Percentiles rank a stretch among this genome's conserved stretches.
Evolutionary conservation across 192 early-diverging fungal species (phyloP).

Genomic region (Coemansia javaensis): DNA sequence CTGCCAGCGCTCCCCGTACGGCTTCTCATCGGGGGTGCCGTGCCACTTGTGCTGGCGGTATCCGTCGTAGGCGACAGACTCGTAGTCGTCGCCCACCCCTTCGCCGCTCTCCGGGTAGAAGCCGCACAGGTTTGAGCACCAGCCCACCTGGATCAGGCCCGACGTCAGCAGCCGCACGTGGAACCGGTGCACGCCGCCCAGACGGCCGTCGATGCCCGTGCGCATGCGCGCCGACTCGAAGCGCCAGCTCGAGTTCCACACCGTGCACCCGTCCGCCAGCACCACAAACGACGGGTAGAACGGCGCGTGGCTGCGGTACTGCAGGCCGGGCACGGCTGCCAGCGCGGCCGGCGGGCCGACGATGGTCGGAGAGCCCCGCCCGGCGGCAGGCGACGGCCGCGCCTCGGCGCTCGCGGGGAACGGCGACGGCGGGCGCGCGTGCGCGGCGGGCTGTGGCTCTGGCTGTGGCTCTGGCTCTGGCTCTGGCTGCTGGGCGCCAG

Average conservation of each 20-base stretch:
- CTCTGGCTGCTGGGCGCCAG: no score
- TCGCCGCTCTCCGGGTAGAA: slow-evolving; percentile 46
- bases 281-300: slow-evolving; percentile 20
- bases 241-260: slow-evolving; percentile 45
- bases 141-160: slow-evolving; percentile 41
- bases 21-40: slow-evolving; percentile 22
- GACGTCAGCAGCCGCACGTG: slow-evolving; percentile 30
- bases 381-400: no score
- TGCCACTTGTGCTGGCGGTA: slow-evolving; percentile 36
- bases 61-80: slow-evolving; percentile 43
- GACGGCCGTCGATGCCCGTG: slow-evolving; percentile 27
- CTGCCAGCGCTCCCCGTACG: slow-evolving; percentile 40
- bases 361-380: no score
- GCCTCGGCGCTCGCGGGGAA: slow-evolving; percentile 1
- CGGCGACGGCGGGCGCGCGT: slow-evolving; percentile 17
- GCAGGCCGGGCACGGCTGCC: background rate
- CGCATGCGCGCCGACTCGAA: slow-evolving; percentile 35
- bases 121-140: slow-evolving; percentile 38
- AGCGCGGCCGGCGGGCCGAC: background rate
- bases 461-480: no score
- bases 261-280: slow-evolving; percentile 29
- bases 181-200: slow-evolving; percentile 41
- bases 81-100: slow-evolving; percentile 45
- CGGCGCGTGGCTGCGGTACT: slow-evolving; percentile 23
- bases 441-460: no score